These are phyloP conservation scores for Magnaporthales sp. DNA, from an alignment of 2,329 filamentous ascomycete genomes.

Conservation along the genomic window DNA sequence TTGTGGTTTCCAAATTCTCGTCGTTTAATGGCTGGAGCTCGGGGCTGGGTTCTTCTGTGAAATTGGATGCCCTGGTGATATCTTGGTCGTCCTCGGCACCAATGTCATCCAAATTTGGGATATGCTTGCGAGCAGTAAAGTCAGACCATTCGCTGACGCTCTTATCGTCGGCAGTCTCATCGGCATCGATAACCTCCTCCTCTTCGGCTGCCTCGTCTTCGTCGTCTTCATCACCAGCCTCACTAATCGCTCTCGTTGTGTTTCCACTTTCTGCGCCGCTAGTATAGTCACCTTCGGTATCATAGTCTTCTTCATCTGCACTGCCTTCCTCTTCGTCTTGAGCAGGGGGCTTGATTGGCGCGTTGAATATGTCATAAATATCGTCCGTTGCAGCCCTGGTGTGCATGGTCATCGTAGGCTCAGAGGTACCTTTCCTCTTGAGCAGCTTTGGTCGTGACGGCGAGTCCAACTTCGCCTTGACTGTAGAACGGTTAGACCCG, in stretches of 20 bases:
- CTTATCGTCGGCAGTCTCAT: constrained; percentile 48
- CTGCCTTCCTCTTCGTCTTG: constrained; percentile 29
- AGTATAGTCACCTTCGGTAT: constrained; percentile 68
- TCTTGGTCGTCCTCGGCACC: constrained; percentile 22
- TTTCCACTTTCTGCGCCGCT: constrained; percentile 78
- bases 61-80: not conserved
- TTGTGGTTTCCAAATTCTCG: constrained; percentile 22
- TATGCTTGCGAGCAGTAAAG: constrained; percentile 66
- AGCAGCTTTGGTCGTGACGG: constrained; percentile 77
- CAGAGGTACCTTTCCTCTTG: constrained; percentile 57
- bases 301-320: constrained; percentile 54
- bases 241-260: constrained; percentile 41
- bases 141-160: constrained; percentile 82
- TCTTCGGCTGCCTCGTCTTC: constrained; percentile 35
- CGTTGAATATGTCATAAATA: constrained; percentile 95
- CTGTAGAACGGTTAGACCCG: constrained; percentile 32
- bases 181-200: constrained; percentile 24
- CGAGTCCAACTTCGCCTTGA: constrained; percentile 89
- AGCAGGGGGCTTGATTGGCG: constrained; percentile 49
- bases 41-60: not conserved
- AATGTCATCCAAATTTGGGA: constrained; percentile 39
- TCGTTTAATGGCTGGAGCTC: not conserved
- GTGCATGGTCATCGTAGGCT: constrained; percentile 98
- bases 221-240: constrained; percentile 32
- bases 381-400: constrained; percentile 93